These are phyloP conservation scores for Piedraia hortae DNA, from an alignment of 2,329 filamentous ascomycete genomes.

Conservation along the genomic window DNA sequence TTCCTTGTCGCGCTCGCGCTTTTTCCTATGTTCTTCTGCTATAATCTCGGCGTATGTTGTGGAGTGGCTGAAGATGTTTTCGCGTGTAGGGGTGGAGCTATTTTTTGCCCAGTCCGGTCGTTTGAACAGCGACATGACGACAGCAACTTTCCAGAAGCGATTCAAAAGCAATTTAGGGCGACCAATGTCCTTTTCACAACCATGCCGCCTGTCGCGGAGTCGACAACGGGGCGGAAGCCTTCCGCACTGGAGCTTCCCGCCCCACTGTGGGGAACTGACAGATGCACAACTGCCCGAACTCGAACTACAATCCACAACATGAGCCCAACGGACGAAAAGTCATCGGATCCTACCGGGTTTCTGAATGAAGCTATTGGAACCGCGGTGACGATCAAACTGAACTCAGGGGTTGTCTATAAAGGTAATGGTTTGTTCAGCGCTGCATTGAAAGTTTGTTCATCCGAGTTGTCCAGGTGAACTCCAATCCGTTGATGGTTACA, in stretches of 20 bases:
- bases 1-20: slow-evolving; percentile 7
- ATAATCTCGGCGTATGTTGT: slow-evolving; percentile 14
- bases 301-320: no score
- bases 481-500: slow-evolving; percentile 93
- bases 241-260: no score
- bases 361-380: slow-evolving; percentile 83
- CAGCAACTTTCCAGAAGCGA: no score
- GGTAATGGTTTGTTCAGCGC: slow-evolving; percentile 28
- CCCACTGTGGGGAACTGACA: no score
- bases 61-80: slow-evolving; percentile 19
- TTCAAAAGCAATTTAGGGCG: no score
- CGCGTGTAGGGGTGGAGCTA: slow-evolving; percentile 4
- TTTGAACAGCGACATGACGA: slow-evolving; percentile 11
- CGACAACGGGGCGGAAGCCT: no score
- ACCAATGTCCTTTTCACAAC: no score
- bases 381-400: slow-evolving; percentile 85
- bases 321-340: no score
- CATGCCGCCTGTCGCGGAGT: slow-evolving; percentile 1
- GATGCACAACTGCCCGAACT: no score
- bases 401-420: slow-evolving; percentile 96
- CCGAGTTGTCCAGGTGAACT: slow-evolving; percentile 41
- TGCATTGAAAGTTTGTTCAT: not conserved
- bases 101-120: slow-evolving; percentile 8
- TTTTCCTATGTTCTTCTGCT: slow-evolving; percentile 13
- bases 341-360: slow-evolving; percentile 82